Percentiles rank a stretch among this genome's conserved stretches.
phyloP scores from a whole-genome alignment of 139 green algal species.

The Asterochloris sp. region DNA sequence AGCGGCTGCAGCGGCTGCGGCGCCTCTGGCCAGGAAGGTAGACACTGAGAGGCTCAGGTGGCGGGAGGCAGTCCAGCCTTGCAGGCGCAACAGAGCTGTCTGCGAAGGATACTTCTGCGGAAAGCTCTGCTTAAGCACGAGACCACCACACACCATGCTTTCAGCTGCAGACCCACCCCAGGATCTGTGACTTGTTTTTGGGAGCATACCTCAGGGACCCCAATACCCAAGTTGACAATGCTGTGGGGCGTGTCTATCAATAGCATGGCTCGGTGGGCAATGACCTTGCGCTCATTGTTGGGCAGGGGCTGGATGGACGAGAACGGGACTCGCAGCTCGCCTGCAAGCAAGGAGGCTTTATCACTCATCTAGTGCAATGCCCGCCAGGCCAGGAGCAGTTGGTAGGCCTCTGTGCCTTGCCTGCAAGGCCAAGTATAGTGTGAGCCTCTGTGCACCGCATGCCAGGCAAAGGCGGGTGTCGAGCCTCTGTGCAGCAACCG shows the following conservation, averaged over 20 bases:
- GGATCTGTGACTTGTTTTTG: too few relatives aligned
- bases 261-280: slow-evolving; percentile 41
- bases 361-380: not conserved
- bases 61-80: too few relatives aligned
- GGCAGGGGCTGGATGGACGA: slow-evolving; percentile 18
- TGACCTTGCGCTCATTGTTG: slow-evolving; percentile 27
- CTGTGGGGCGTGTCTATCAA: slow-evolving; percentile 27
- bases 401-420: too few relatives aligned
- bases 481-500: too few relatives aligned
- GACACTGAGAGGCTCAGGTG: too few relatives aligned
- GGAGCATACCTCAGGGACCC: slow-evolving; percentile 34
- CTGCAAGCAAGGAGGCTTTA: not conserved
- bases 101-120: not conserved
- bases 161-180: not conserved
- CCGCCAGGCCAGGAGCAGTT: too few relatives aligned
- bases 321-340: slow-evolving; percentile 26
- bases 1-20: too few relatives aligned
- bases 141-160: not conserved
- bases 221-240: slow-evolving; percentile 52
- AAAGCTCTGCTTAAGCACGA: not conserved
- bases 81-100: too few relatives aligned
- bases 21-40: too few relatives aligned
- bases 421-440: too few relatives aligned
- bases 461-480: too few relatives aligned
- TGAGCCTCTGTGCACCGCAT: too few relatives aligned